Evolutionary conservation across 192 early-diverging fungal species (phyloP).

Genomic region (Linnemannia zychae): DNA sequence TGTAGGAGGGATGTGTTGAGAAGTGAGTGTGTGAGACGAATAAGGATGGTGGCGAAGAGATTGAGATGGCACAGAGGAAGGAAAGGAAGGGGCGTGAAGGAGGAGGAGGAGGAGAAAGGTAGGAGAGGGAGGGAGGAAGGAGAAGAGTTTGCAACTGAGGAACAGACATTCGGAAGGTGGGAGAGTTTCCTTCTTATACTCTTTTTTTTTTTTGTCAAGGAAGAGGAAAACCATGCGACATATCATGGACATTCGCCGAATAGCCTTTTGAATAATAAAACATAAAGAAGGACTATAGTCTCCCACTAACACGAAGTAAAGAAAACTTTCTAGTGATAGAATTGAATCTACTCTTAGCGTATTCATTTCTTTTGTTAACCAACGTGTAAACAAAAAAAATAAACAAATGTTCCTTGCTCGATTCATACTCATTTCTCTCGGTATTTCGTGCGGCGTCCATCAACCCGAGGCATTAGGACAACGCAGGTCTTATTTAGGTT

Average conservation of each 20-base stretch:
- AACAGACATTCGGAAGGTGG: slow-evolving; percentile 11
- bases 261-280: neutral
- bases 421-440: neutral
- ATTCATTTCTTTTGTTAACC: neutral
- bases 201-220: neutral
- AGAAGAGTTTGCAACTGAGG: slow-evolving; percentile 37
- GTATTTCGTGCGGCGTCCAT: neutral
- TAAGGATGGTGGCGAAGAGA: neutral
- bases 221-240: slow-evolving; percentile 14
- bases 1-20: neutral
- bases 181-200: neutral
- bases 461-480: neutral
- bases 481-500: neutral
- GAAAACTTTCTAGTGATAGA: neutral
- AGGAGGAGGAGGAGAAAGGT: neutral
- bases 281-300: neutral
- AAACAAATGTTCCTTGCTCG: neutral
- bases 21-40: neutral
- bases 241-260: neutral
- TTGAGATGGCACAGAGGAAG: neutral
- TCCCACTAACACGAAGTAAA: too few relatives aligned
- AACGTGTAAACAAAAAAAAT: neutral
- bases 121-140: neutral
- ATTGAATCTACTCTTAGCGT: neutral
- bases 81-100: neutral